A percentile compares a stretch with the other conserved stretches of the same genome.
These are phyloP conservation scores for Apiospora koreana DNA, from an alignment of 2,329 filamentous ascomycete genomes.

Conservation along the genomic window DNA sequence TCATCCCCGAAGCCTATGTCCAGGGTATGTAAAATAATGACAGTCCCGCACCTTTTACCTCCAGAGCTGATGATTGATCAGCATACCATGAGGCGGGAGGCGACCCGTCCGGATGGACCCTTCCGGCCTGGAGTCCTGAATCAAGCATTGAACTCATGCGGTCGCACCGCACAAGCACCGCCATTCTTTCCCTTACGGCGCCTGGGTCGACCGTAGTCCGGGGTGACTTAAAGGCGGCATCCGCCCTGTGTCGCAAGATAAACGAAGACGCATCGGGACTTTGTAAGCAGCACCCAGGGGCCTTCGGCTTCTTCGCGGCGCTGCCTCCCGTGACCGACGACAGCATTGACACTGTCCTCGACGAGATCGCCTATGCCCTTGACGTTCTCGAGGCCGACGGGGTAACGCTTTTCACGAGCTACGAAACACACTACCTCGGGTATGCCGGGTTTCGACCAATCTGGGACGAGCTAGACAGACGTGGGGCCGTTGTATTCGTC, in stretches of 20 bases:
- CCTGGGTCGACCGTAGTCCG: conserved; percentile 11
- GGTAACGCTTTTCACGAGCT: conserved; percentile 46
- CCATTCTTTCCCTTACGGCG: conserved; percentile 19
- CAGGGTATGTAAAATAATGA: conserved; percentile 12
- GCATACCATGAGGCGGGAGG: conserved; percentile 11
- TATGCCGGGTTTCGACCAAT: conserved; percentile 40
- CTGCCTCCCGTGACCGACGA: conserved; percentile 37
- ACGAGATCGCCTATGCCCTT: conserved; percentile 41
- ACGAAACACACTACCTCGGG: conserved; percentile 46
- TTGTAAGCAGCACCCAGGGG: conserved; percentile 32
- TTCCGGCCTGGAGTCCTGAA: conserved; percentile 19
- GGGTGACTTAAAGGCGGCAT: background rate
- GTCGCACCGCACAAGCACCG: conserved; percentile 12
- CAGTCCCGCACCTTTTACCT: too few relatives aligned
- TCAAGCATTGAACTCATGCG: conserved; percentile 15
- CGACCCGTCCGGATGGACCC: conserved; percentile 20
- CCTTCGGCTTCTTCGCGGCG: conserved; percentile 43
- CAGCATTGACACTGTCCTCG: conserved; percentile 24
- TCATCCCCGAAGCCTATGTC: conserved; percentile 17
- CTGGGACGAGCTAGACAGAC: conserved; percentile 45
- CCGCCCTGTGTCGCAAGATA: conserved; percentile 19
- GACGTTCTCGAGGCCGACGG: conserved; percentile 47
- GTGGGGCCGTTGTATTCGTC: conserved; percentile 43
- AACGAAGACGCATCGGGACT: conserved; percentile 38
- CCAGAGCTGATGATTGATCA: too few relatives aligned